These are phyloP conservation scores for Smallanthus sonchifolius DNA, from an alignment of 129 eudicot species.

Conservation along the genomic window DNA sequence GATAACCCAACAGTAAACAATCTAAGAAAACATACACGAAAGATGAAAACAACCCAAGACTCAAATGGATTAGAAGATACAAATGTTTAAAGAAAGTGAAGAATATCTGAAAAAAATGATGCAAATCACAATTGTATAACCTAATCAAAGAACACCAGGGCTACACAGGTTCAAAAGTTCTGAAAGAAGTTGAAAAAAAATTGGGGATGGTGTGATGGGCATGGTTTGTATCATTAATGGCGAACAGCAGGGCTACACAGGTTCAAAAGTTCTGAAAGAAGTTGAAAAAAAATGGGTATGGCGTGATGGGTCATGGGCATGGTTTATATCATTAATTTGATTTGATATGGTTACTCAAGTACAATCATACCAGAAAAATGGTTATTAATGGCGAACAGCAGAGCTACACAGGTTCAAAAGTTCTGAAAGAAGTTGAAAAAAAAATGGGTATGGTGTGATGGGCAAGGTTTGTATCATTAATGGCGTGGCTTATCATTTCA, in stretches of 20 bases:
- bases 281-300: not conserved
- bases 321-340: too few relatives aligned
- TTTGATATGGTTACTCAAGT: too few relatives aligned
- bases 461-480: not conserved
- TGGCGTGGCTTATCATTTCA: not conserved
- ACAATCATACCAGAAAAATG: too few relatives aligned
- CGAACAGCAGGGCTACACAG: not conserved
- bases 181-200: not conserved
- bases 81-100: not conserved
- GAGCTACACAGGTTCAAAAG: not conserved
- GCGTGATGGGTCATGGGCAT: too few relatives aligned
- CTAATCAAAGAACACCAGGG: not conserved
- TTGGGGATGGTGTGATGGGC: not conserved
- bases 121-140: not conserved
- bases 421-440: not conserved
- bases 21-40: not conserved
- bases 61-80: not conserved
- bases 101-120: not conserved
- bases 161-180: not conserved
- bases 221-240: too few relatives aligned
- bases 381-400: too few relatives aligned
- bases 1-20: conserved; percentile 25
- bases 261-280: not conserved
- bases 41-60: not conserved
- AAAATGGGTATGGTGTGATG: not conserved